A percentile compares a stretch with the other conserved stretches of the same genome.
These are phyloP conservation scores for Mucor saturninus DNA, from an alignment of 371 early-diverging fungal species.

Conservation along the genomic window DNA sequence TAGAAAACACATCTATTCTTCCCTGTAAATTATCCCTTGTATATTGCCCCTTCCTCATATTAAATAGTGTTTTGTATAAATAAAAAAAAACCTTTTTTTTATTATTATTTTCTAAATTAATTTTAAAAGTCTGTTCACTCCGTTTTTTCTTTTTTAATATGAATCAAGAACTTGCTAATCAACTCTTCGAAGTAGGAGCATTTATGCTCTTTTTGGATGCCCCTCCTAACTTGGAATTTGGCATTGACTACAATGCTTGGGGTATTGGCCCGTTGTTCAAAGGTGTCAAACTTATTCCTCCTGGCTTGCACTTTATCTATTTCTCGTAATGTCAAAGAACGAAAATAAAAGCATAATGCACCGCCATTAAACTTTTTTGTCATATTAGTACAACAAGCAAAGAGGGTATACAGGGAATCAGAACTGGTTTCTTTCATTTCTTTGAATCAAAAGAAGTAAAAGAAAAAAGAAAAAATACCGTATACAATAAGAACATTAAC, in stretches of 20 bases:
- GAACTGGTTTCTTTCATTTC: slow-evolving; percentile 78
- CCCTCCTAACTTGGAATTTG: slow-evolving; percentile 85
- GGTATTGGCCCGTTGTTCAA: slow-evolving; percentile 88
- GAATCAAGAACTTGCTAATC: slow-evolving; percentile 79
- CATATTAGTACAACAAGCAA: slow-evolving; percentile 53
- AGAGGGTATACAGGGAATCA: slow-evolving; percentile 63
- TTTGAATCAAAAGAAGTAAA: slow-evolving; percentile 71
- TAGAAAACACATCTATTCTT: background rate
- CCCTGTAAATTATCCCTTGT: background rate
- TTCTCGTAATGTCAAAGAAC: slow-evolving; percentile 69
- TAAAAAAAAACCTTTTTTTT: background rate
- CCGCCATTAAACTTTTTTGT: no score
- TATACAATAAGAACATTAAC: background rate
- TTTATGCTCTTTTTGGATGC: slow-evolving; percentile 82
- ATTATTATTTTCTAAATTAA: background rate
- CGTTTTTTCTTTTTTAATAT: slow-evolving; percentile 35
- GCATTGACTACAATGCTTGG: slow-evolving; percentile 93
- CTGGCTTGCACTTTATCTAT: slow-evolving; percentile 92
- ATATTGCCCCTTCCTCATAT: background rate
- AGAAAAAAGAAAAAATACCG: background rate
- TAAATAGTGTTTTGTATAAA: background rate
- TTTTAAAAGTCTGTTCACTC: background rate
- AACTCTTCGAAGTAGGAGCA: slow-evolving; percentile 79
- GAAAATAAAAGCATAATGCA: no score
- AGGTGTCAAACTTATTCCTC: slow-evolving; percentile 93